Evolutionary conservation across 2,329 filamentous ascomycete genomes (phyloP), one percentile per base, ranked within the genome.

Genomic region (Ophiostoma tasmaniense): DNA sequence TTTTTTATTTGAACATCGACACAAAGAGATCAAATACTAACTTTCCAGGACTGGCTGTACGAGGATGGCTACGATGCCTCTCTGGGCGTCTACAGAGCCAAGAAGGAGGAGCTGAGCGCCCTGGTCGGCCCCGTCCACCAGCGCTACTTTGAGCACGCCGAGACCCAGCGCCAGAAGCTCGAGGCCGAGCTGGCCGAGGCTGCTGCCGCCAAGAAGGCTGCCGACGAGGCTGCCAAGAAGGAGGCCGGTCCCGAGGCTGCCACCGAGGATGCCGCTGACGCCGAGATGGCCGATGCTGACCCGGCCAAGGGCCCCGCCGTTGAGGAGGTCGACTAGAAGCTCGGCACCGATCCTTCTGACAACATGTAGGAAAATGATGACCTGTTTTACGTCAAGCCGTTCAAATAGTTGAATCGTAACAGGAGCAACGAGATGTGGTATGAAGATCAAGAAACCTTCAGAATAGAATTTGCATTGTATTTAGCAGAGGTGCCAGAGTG

Each of bases 11-110:
- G n/a, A n/a, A n/a, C n/a, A n/a, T n/a, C n/a, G 20, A 45, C 1
- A 45, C 4, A 1, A 45, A n/a, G 14, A 45, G 5, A 17, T n/a
- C 17, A n/a, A 4, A n/a, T 55, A 2, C 50, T 55, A 55, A 55
- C 50, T 25, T 25, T 11, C 13, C 20, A 55, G 50, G 93, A 99
- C 78, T 99, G 95, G 95, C 85, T 99, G 71, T 98, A 98, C 80
- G 94, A 97, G 68, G 95, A 98, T 69, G 95, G 95, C 71, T 93
- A 97, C 73, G 95, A 99, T 79, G 88, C 93, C 73, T 90, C 90
- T 76, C 98, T 98, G 85, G 93, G 91, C 68, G 87, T 95, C 76
- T 99, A 99, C 81, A 83, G 96, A 71, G 87, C 92, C 81, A 99
- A 98, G 87, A 89, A 95, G 80, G 95, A 98, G 72, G 95, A 99